Base-by-base conservation (phyloP, 2,329 filamentous ascomycete species). In the Colletotrichum horii region DNA sequence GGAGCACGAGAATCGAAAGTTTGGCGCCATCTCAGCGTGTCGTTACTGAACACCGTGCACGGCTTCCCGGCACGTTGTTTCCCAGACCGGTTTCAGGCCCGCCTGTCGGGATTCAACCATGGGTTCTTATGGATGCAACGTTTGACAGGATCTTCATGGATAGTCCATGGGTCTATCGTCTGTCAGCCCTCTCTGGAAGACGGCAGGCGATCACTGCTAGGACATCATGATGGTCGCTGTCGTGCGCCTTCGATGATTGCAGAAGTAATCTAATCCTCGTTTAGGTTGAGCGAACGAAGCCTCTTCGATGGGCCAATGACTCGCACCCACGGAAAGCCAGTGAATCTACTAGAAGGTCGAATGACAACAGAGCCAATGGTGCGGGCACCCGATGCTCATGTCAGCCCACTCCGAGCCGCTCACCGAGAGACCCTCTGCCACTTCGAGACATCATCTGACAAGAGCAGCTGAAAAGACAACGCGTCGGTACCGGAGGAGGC, bases 121-220 rank as follows among this genome's bases (percentile, higher is more conserved):
- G 48, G 60, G 71, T 66, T 75, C 24, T 56, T 30, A 30, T 71
- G 55, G 68, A 77, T 76, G 77, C 77, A 78, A 78, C 77, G 77
- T 78, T 78, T 74, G 26, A 78, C 77, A 69, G 73, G 62, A 76
- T 76, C 75, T 68, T 72, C 56, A 72, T 56, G 60, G 71, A 67
- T 48, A 48, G 38, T 30, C 24, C 69, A 62, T 58, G 65, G 69
- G 32, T 69, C 64, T 70, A 69, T 75, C 43, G 73, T 65, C 58
- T 68, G 60, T 48, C 70, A 68, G 28, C 43, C 55, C 26, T 75
- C 70, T 32, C 19, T 64, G 36, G 32, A 64, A 43, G 34, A 52
- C n/a, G 34, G 48, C 64, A 75, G 64, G 16, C 38, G 48, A 73
- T 56, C 19, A 43, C 64, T 34, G 56, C 34, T 38, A n/a, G 36